Conservation (phyloP, 2,329 filamentous ascomycete genomes). For the Botrytis galanthina region DNA sequence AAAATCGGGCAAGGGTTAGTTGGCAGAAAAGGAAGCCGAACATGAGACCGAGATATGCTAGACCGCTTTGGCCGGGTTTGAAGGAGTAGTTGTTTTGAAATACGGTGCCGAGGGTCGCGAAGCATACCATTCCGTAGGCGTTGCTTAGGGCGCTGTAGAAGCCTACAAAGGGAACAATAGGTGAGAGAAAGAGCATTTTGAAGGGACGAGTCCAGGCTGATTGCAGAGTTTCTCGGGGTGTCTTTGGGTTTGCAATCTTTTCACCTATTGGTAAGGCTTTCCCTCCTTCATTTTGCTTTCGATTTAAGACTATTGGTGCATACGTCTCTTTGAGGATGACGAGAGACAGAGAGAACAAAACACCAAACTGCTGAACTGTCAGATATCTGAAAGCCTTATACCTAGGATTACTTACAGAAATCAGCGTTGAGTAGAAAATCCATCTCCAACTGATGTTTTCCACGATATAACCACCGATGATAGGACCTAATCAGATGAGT, state of each 20-base stretch:
- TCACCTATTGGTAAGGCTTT: background rate
- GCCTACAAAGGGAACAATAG: background rate
- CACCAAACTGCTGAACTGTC: background rate
- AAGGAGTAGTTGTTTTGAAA: slow-evolving; percentile 7
- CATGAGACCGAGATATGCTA: background rate
- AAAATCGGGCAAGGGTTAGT: background rate
- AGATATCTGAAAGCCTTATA: background rate
- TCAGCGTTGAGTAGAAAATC: slow-evolving; percentile 51
- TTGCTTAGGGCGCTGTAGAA: slow-evolving; percentile 7
- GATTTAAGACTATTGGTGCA: slow-evolving; percentile 47
- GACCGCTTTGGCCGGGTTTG: background rate
- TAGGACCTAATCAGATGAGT: slow-evolving; percentile 39
- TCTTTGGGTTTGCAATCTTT: background rate
- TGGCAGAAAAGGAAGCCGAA: background rate
- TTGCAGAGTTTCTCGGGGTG: background rate
- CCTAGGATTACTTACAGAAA: slow-evolving; percentile 43
- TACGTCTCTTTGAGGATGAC: slow-evolving; percentile 50
- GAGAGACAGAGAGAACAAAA: slow-evolving; percentile 38
- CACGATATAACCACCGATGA: slow-evolving; percentile 52
- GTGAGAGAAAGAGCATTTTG: background rate
- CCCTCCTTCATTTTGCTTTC: slow-evolving; percentile 38
- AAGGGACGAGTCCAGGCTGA: slow-evolving; percentile 2
- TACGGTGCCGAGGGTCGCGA: background rate
- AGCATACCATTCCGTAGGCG: slow-evolving; percentile 3
- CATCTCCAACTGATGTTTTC: slow-evolving; percentile 51